Evolutionary conservation across 768 basidiomycete species (phyloP), one percentile per base, ranked within the genome.

Genomic region (Leucocoprinus sp.): DNA sequence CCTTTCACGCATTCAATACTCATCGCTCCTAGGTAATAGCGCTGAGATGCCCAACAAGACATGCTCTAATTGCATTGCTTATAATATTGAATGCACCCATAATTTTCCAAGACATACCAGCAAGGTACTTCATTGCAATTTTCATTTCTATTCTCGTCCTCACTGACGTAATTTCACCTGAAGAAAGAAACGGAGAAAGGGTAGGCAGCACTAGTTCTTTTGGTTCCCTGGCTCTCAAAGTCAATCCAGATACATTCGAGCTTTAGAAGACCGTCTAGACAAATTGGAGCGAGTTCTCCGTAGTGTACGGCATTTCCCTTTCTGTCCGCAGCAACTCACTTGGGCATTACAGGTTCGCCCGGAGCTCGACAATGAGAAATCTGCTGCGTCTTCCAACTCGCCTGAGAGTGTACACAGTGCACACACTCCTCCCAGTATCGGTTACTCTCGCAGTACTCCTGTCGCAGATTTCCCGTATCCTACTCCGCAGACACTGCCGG

Each of bases 41-140:
- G 75, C 76, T 15, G 72, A 69, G 45, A 76, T 72, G 70, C 72
- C 71, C 4, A 64, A 65, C 2, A 74, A 73, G 21, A 58, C 62
- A 29, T 83, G 81, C 54, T 69, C 78, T 0, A 80, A 79, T 51
- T 83, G 81, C 53, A 63, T 66, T 0, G 53, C 66, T 1, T 72
- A 68, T 35, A 64, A 63, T 31, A 62, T 69, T 1, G 64, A 70
- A 29, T 83, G 81, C 55, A 75, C 71, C 3, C 81, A 82, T 52
- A 53, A 70, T 27, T 71, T 73, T 50, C 72, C 73, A n/a, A 62
- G 62, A 9, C 59, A 60, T 27, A 64, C 70, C 15, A 79, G 17
- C 35, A 54, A 75, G 67, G 78, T 75, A 56, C 57, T 55, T 34
- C 23, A n/a, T n/a, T n/a, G n/a, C n/a, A 9, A 24, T 24, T 8